Evolutionary conservation across 805 yeast species (phyloP), one percentile per base, ranked within the genome.

Genomic region (Schizosaccharomyces osmophilus): DNA sequence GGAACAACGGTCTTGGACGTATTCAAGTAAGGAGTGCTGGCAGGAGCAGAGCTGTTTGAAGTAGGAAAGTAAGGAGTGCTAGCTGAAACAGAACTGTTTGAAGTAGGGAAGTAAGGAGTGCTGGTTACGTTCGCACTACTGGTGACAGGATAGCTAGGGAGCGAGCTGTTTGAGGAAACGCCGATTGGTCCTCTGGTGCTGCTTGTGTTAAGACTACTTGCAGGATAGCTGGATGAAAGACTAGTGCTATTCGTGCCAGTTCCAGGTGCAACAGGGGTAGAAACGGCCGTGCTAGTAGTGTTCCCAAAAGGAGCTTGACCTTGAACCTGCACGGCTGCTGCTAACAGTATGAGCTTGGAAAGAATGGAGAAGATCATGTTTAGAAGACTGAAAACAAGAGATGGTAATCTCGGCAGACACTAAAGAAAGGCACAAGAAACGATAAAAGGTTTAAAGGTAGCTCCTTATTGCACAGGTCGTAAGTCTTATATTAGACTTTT

Each of bases 11-110:
- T 36, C 9, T 60, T 39, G 26, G 39, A 6, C 32, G 41, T 17
- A 62, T 24, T n/a, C 59, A 26, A 15, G 62, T 59, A 45, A 22
- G 32, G 6, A 31, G 62, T 11, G 39, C 6, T 54, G 2, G 36
- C 57, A 51, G 62, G 39, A 19, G 61, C 4, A 26, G 39, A 17
- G 19, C 59, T 29, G 32, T n/a, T 62, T 63, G 66, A 62, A 60
- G 62, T 66, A 62, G 65, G 62, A 64, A 66, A 62, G 61, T 62
- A 62, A 65, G 61, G 64, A 62, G 62, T 55, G 58, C 61, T 61
- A 24, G 67, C 58, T 15, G 65, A 9, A 24, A 15, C 11, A 15
- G 26, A 11, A 6, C 51, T 45, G 19, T 57, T 48, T 2, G 61
- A 41, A 48, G 62, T n/a, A 45, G 51, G 51, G 51, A 45, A n/a